These are phyloP conservation scores for Colletotrichum abscissum DNA, from an alignment of 2,329 filamentous ascomycete genomes.

Conservation along the genomic window DNA sequence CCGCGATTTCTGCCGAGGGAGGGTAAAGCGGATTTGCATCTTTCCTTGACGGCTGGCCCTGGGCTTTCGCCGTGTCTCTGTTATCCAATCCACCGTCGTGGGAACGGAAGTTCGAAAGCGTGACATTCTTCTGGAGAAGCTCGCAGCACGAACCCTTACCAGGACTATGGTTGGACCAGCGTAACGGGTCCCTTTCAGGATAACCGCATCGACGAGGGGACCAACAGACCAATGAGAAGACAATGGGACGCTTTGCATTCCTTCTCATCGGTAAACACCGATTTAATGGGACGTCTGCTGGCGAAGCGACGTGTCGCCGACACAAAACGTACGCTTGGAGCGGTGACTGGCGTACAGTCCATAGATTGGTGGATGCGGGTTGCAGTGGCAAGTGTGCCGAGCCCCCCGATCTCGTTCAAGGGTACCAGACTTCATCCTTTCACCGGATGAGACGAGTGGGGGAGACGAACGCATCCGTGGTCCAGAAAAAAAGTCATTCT, in stretches of 20 bases:
- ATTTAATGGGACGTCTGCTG: slow-evolving; percentile 19
- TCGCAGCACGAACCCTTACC: not conserved
- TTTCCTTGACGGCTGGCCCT: not conserved
- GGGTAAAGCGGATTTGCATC: not conserved
- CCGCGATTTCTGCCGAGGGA: not conserved
- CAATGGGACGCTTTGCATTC: not conserved
- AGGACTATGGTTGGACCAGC: slow-evolving; percentile 1
- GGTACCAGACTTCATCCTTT: slow-evolving; percentile 16
- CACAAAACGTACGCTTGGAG: slow-evolving; percentile 22
- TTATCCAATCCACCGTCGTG: not conserved
- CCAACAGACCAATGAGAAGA: not conserved
- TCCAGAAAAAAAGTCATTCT: slow-evolving; percentile 28
- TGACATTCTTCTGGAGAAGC: slow-evolving; percentile 16
- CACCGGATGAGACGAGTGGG: slow-evolving; percentile 24
- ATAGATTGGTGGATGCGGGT: slow-evolving; percentile 6
- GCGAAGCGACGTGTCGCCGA: slow-evolving; percentile 17
- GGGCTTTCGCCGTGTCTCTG: slow-evolving; percentile 3
- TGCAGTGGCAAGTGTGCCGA: slow-evolving; percentile 33
- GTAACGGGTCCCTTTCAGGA: not conserved
- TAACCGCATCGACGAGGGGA: not conserved
- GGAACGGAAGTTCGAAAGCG: slow-evolving; percentile 7
- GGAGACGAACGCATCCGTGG: slow-evolving; percentile 29
- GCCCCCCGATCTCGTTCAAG: slow-evolving; percentile 24
- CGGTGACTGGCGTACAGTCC: slow-evolving; percentile 24
- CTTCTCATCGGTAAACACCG: slow-evolving; percentile 19